A percentile compares a stretch with the other conserved stretches of the same genome.
These are phyloP conservation scores for Heliamphora ciliata DNA, from an alignment of 179 eudicot genomes.

Conservation along the genomic window DNA sequence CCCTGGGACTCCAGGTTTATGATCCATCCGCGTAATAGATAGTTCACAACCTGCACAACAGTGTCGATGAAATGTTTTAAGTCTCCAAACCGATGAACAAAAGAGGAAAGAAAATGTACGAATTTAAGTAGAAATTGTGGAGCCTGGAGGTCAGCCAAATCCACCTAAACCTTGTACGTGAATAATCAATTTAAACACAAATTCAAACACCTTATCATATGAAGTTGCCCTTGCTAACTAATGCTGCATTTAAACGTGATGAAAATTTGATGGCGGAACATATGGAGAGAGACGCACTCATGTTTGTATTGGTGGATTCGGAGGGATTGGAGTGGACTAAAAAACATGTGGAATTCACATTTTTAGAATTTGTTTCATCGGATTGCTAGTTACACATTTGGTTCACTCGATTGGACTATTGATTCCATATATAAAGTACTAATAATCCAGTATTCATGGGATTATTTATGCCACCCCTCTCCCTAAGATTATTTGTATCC, in stretches of 20 bases:
- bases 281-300: too few species aligned
- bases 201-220: background rate
- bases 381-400: too few species aligned
- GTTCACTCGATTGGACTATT: too few species aligned
- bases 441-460: too few species aligned
- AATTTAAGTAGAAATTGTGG: background rate
- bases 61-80: background rate
- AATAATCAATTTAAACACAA: background rate
- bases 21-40: conserved; percentile 79
- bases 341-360: too few species aligned
- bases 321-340: too few species aligned
- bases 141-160: background rate
- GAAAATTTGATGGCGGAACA: too few species aligned
- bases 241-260: background rate
- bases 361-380: too few species aligned
- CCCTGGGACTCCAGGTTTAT: conserved; percentile 58
- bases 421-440: too few species aligned
- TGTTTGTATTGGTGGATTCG: too few species aligned
- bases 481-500: too few species aligned
- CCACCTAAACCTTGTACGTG: background rate
- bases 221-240: background rate
- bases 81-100: background rate
- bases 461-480: too few species aligned
- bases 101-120: background rate
- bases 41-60: conserved; percentile 67